These are phyloP conservation scores for Ophidiomyces ophidiicola DNA, from an alignment of 2,329 filamentous ascomycete species.

Conservation along the genomic window DNA sequence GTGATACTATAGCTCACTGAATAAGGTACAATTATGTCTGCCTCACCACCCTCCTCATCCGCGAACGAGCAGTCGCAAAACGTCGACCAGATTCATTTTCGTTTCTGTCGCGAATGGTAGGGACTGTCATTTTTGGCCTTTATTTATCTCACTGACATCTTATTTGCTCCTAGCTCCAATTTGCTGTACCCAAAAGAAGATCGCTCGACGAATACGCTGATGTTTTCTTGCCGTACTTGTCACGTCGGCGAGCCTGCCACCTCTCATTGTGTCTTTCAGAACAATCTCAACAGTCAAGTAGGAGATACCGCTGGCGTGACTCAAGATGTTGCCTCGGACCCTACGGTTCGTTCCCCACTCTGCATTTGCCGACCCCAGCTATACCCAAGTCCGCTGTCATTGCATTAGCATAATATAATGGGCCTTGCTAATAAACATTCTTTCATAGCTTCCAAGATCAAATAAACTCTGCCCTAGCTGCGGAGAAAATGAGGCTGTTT, in stretches of 20 bases:
- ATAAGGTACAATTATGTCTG: no score
- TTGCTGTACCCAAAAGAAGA: constrained; percentile 97
- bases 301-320: constrained; percentile 95
- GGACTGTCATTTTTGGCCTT: constrained; percentile 15
- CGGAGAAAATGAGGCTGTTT: constrained; percentile 79
- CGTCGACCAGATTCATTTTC: constrained; percentile 76
- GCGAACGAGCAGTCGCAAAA: constrained; percentile 26
- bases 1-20: no score
- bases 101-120: constrained; percentile 94
- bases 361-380: no score
- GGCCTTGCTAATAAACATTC: constrained; percentile 24
- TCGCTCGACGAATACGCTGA: constrained; percentile 64
- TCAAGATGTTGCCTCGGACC: constrained; percentile 92
- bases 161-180: constrained; percentile 55
- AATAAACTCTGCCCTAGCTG: constrained; percentile 78
- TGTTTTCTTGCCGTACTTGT: constrained; percentile 94
- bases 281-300: constrained; percentile 78
- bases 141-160: constrained; percentile 11
- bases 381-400: not conserved
- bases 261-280: constrained; percentile 88
- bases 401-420: constrained; percentile 7
- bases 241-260: constrained; percentile 77
- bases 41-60: constrained; percentile 32
- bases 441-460: constrained; percentile 66
- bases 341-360: constrained; percentile 73